Evolutionary conservation across 163 green algal species (phyloP), one percentile per base, ranked within the genome.

Genomic region (Chloromonas sp.): DNA sequence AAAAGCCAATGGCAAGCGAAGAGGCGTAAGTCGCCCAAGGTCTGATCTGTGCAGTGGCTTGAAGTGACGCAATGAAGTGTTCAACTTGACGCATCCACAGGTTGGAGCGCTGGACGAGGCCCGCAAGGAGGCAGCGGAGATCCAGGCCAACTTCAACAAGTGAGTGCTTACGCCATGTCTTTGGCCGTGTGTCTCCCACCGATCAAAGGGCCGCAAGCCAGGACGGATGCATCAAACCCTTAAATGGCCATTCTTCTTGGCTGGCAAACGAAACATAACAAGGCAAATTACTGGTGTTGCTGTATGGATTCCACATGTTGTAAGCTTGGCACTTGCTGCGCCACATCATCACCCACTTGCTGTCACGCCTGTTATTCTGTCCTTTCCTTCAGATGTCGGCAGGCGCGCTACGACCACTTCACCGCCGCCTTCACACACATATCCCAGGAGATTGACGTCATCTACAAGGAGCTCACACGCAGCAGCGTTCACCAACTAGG

Each of bases 391-490:
- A 82, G 79, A 11, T 82, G 79, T 60, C 88, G 91, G n/a, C 74
- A 92, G 77, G 57, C 84, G 71, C 95, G 96, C 70, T 92, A 93
- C 82, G 89, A 95, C 74, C 85, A 89, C 2, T 98, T 99, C 92
- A 95, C 87, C 60, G 87, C 88, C 11, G 96, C 97, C 13, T 98
- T 99, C 86, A 86, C 95, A 11, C 95, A 98, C 88, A 93, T 99
- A 81, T 89, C 85, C 14, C 70, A 58, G 1, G 70, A 82, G 76
- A 98, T 98, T 84, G 92, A 96, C 84, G 60, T 85, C 66, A 95
- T 98, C 81, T 98, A 98, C 93, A 97, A 96, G 91, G 90, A 85
- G 59, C 87, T 88, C 82, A 88, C 84, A 36, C 90, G 90, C 85
- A 93, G 87, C 61, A 2, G 85, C 0, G 84, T 90, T 59, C 95